Evolutionary conservation across 2,329 filamentous ascomycete species (phyloP), one percentile per base, ranked within the genome.

Genomic region (Colletotrichum sp.): DNA sequence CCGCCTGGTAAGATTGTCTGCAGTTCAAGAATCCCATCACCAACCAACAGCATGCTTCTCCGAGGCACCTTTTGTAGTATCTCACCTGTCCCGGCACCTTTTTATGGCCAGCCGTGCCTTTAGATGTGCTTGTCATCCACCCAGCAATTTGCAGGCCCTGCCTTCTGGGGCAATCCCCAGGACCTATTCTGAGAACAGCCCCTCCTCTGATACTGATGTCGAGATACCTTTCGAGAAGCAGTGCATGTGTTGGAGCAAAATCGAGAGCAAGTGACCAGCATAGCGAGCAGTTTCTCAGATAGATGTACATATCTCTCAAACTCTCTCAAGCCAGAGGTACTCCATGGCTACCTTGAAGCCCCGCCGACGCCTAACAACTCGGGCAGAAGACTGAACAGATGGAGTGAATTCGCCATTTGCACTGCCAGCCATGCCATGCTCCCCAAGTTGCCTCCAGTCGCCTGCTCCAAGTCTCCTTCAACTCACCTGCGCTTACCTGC

Each of bases 281-380:
- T 22, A 57, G 22, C n/a, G 11, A 64, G 32, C 32, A 8, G 30
- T 12, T 9, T 39, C 36, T 39, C 4, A 36, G 30, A 36, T 34
- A 22, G 22, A 39, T 15, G 32, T 65, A 44, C 22, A 19, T 25
- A 5, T 57, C 12, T 65, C 22, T 36, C 39, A 65, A 71, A 32
- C 30, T 39, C 44, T 44, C 32, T 36, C 63, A 68, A 30, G 39
- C 48, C 25, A 36, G 44, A 32, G 57, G 63, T 57, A 63, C 73
- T 32, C 63, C 69, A 64, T 57, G 39, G 63, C 57, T 70, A 75
- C 73, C 32, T 75, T 39, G 30, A 48, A 30, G 63, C 55, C 73
- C 73, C 69, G 63, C 55, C 55, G 60, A 57, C 63, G 48, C 25
- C 63, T 75, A 72, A 75, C 69, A 75, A 59, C 39, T 52, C 44